Base-by-base conservation (phyloP, 192 early-diverging fungal genomes). In the Entomortierella chlamydospora region DNA sequence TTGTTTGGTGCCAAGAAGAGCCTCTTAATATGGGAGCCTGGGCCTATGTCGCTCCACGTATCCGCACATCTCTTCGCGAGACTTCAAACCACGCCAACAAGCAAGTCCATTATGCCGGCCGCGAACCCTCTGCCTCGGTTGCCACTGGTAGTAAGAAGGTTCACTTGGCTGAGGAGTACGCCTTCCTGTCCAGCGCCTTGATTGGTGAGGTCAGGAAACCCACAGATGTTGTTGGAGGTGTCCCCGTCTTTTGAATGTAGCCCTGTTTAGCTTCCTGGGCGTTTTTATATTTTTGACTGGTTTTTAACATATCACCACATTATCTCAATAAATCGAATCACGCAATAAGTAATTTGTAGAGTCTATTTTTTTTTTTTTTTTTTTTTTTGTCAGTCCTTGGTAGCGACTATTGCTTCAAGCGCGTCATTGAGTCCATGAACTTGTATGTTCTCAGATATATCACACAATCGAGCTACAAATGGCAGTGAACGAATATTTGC, bases 1-100 rank as follows among this genome's bases (percentile, higher is more conserved):
- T 97, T 78, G 89, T 97, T 22, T 99, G 94, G 93, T 91, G 87
- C 42, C 97, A 99, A 85, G 97, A 99, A 85, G 97, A 99, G 85
- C 92, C 94, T 17, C 85, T 96, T 72, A 99, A 99, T 86, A 90
- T 91, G 87, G 96, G 97, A 70, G 90, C 92, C 37, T 99, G 96
- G 95, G 78, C 85, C 5, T 93, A 95, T 80, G 93, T 98, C 29
- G 90, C 90, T 63, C 96, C 96, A 17, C 88, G 97, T 30, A 87
- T 99, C 70, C 87, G 89, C 73, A 97, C 96, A 28, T 85, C 92
- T 37, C 82, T 95, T 47, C 87, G 89, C 65, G 68, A 95, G 63
- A 93, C 95, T 47, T 71, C 90, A 62, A 82, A 88, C 84, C 90
- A 94, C 84, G 64, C 82, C 73, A 83, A 85, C 86, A 86, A 61